Percentiles rank a stretch among this genome's conserved stretches.
These are phyloP conservation scores for Scorias spongiosa DNA, from an alignment of 2,329 filamentous ascomycete genomes.

Conservation along the genomic window DNA sequence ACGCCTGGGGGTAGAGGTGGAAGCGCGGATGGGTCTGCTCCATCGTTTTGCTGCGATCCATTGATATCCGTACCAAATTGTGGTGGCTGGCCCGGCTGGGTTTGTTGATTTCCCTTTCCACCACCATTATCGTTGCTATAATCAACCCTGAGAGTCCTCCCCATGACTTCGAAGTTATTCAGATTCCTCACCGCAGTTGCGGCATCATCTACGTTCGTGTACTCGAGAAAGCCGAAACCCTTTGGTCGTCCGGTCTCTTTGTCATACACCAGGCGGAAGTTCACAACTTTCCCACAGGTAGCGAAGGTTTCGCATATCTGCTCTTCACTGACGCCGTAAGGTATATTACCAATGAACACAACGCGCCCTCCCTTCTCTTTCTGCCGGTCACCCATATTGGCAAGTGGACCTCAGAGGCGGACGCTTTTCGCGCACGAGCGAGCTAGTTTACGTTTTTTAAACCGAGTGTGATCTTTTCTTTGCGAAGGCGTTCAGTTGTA, in stretches of 20 bases:
- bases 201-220: conserved; percentile 79
- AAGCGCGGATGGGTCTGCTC: conserved; percentile 31
- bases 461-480: no score
- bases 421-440: no score
- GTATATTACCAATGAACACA: conserved; percentile 74
- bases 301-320: conserved; percentile 90
- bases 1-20: conserved; percentile 73
- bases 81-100: conserved; percentile 22
- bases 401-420: neutral
- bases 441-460: no score
- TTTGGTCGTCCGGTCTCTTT: conserved; percentile 88
- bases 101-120: conserved; percentile 25
- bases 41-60: conserved; percentile 4
- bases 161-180: conserved; percentile 91
- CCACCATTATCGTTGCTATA: conserved; percentile 85
- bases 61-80: conserved; percentile 28
- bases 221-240: conserved; percentile 94
- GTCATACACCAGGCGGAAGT: conserved; percentile 89
- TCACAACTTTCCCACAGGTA: conserved; percentile 75
- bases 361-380: conserved; percentile 58
- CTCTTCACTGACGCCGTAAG: conserved; percentile 85
- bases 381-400: neutral
- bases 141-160: conserved; percentile 83
- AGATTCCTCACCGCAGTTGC: conserved; percentile 89
- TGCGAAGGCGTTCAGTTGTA: no score